These are phyloP conservation scores for Fusarium dimerum DNA, from an alignment of 2,329 filamentous ascomycete species.

Conservation along the genomic window DNA sequence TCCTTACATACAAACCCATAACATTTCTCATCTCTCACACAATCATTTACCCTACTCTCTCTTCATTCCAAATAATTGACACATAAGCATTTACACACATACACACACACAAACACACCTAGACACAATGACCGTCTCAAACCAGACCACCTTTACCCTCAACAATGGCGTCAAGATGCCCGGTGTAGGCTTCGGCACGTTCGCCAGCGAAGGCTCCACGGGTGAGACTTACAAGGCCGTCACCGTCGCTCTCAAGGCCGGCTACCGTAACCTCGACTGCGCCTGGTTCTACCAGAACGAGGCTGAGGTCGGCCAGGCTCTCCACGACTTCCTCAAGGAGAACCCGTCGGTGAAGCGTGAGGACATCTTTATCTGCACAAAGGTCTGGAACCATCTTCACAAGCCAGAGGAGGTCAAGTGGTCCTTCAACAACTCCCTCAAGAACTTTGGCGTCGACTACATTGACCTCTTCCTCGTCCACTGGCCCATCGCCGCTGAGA, in stretches of 20 bases:
- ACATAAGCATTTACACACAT: neutral
- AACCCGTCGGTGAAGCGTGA: conserved; percentile 32
- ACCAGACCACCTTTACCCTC: conserved; percentile 42
- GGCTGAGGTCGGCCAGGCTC: conserved; percentile 43
- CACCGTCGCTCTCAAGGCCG: conserved; percentile 44
- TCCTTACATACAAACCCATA: no score
- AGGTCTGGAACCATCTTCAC: conserved; percentile 62
- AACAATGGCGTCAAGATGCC: conserved; percentile 60
- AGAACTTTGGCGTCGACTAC: conserved; percentile 53
- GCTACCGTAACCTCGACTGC: conserved; percentile 50
- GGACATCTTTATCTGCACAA: conserved; percentile 55
- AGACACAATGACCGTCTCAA: conserved; percentile 4
- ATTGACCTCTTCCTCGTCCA: conserved; percentile 55
- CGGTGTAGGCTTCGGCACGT: conserved; percentile 65
- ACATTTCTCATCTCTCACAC: no score
- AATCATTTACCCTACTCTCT: neutral
- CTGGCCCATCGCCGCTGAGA: conserved; percentile 49
- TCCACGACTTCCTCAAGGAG: conserved; percentile 36
- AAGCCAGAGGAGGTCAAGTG: conserved; percentile 49
- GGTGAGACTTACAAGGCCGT: conserved; percentile 34
- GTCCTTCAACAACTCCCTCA: conserved; percentile 48
- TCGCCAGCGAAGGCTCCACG: conserved; percentile 59
- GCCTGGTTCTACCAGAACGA: conserved; percentile 50
- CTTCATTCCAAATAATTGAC: neutral
- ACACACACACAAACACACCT: conserved; percentile 1